Conservation (phyloP, 2,329 filamentous ascomycete genomes). For the Fusarium dlaminii region DNA sequence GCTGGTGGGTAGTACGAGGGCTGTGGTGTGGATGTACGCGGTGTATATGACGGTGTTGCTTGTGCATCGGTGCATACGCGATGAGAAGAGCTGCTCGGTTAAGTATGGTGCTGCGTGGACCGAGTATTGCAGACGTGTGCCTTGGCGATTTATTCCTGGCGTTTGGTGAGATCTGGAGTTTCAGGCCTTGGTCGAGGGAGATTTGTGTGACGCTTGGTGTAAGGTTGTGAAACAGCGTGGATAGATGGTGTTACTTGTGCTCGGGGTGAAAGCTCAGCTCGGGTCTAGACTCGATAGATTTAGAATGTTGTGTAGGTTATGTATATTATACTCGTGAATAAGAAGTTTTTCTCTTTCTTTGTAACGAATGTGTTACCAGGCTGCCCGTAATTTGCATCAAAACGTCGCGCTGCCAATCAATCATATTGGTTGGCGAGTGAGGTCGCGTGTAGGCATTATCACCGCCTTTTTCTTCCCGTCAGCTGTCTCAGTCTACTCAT, state of each 20-base stretch:
- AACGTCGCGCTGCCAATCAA: not conserved
- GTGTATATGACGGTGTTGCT: conserved; percentile 56
- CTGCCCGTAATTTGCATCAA: not conserved
- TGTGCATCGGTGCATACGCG: conserved; percentile 56
- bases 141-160: conserved; percentile 52
- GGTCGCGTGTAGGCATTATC: not conserved
- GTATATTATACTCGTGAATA: not conserved
- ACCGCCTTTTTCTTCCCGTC: not conserved
- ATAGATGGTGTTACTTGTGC: not conserved
- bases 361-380: not conserved
- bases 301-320: not conserved
- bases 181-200: fast-evolving
- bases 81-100: conserved; percentile 54
- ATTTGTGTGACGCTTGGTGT: not conserved
- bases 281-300: not conserved
- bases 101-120: conserved; percentile 58
- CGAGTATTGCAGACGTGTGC: conserved; percentile 53
- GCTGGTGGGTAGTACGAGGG: conserved; percentile 48
- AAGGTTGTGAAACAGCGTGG: not conserved
- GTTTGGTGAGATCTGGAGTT: conserved; percentile 33
- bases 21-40: conserved; percentile 57
- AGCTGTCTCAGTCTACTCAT: not conserved
- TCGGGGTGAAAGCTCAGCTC: not conserved
- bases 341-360: not conserved
- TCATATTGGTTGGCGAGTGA: not conserved